Evolutionary conservation across 2,329 filamentous ascomycete species (phyloP).

Genomic region (Alternaria sp.): DNA sequence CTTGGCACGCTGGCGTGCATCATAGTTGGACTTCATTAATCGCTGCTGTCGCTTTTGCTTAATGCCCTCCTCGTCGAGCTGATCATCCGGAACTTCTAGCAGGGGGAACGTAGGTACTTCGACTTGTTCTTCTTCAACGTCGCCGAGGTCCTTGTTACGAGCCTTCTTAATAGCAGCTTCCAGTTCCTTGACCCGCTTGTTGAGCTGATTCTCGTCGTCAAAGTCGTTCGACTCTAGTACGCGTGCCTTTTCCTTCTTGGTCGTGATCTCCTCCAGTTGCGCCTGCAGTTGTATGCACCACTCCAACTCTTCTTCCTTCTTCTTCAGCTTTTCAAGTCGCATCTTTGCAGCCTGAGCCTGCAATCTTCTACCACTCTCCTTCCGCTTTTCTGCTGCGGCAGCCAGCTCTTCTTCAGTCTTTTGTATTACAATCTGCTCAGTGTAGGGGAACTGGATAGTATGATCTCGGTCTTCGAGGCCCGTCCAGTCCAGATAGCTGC

Average conservation of each 20-base stretch:
- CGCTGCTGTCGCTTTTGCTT: slow-evolving; percentile 94
- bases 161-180: slow-evolving; percentile 90
- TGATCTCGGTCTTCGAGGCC: slow-evolving; percentile 88
- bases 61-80: slow-evolving; percentile 87
- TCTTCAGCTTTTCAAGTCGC: slow-evolving; percentile 91
- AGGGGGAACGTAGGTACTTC: slow-evolving; percentile 87
- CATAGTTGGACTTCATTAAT: slow-evolving; percentile 91
- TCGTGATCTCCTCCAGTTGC: slow-evolving; percentile 72
- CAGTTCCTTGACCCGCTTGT: slow-evolving; percentile 83
- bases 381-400: slow-evolving; percentile 88
- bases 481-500: slow-evolving; percentile 83
- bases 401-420: slow-evolving; percentile 96
- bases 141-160: slow-evolving; percentile 90
- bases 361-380: slow-evolving; percentile 87
- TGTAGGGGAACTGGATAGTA: slow-evolving; percentile 91
- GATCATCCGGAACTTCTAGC: slow-evolving; percentile 86
- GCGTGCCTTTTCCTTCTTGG: slow-evolving; percentile 82
- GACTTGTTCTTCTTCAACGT: slow-evolving; percentile 75
- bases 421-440: slow-evolving; percentile 85
- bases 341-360: slow-evolving; percentile 98
- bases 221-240: slow-evolving; percentile 89
- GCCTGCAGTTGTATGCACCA: slow-evolving; percentile 87
- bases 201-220: slow-evolving; percentile 86
- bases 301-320: slow-evolving; percentile 93
- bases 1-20: slow-evolving; percentile 91